Percentiles rank a stretch among this genome's conserved stretches.
These are phyloP conservation scores for Talaromyces trachyspermus DNA, from an alignment of 495 filamentous ascomycete species.

Conservation along the genomic window DNA sequence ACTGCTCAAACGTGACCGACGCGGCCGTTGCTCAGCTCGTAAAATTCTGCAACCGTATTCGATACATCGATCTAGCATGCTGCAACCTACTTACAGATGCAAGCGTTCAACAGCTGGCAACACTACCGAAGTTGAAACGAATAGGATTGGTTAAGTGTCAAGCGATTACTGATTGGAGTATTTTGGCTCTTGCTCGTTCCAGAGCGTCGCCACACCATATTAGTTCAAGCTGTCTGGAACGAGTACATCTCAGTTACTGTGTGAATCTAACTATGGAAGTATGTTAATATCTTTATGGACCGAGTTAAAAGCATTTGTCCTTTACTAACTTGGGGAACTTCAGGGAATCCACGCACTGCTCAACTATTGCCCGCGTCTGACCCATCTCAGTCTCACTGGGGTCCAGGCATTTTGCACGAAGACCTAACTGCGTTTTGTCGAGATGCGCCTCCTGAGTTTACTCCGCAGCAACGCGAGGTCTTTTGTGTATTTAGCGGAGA, in stretches of 20 bases:
- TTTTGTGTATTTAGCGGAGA: slow-evolving; percentile 96
- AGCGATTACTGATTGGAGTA: slow-evolving; percentile 80
- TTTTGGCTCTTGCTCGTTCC: slow-evolving; percentile 68
- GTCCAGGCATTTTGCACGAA: slow-evolving; percentile 69
- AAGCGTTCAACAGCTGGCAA: slow-evolving; percentile 78
- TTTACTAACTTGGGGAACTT: slow-evolving; percentile 10
- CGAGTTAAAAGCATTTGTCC: background rate
- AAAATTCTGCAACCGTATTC: slow-evolving; percentile 80
- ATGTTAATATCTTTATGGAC: slow-evolving; percentile 25
- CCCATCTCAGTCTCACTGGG: slow-evolving; percentile 94
- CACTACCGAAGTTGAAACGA: slow-evolving; percentile 82
- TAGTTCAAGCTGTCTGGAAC: slow-evolving; percentile 61
- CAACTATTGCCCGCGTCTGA: slow-evolving; percentile 84
- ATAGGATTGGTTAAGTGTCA: slow-evolving; percentile 94
- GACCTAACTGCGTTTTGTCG: slow-evolving; percentile 80
- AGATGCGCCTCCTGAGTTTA: slow-evolving; percentile 86
- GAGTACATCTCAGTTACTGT: slow-evolving; percentile 97
- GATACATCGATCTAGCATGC: slow-evolving; percentile 96
- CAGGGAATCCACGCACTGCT: slow-evolving; percentile 88
- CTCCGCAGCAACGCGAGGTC: slow-evolving; percentile 84
- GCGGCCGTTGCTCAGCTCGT: slow-evolving; percentile 74
- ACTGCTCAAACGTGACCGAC: slow-evolving; percentile 89
- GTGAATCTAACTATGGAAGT: slow-evolving; percentile 71
- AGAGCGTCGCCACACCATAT: slow-evolving; percentile 35
- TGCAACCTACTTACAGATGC: slow-evolving; percentile 82